Conservation (phyloP, 2,329 filamentous ascomycete genomes). For the Neonectria ditissima region DNA sequence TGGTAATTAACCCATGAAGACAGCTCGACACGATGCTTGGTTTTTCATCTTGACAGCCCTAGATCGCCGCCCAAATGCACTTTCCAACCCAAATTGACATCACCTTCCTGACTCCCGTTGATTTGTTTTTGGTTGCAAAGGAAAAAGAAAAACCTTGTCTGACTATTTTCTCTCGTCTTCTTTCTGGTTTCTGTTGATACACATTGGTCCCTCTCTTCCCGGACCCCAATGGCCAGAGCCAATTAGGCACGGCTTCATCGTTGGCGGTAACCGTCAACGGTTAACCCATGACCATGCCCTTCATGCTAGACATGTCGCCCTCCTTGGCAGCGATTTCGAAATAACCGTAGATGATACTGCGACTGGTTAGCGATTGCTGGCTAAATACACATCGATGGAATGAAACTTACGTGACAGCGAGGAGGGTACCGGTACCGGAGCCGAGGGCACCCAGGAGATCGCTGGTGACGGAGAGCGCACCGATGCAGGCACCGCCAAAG, state of each 20-base stretch:
- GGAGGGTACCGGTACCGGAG: slow-evolving; percentile 95
- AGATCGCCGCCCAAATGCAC: slow-evolving; percentile 39
- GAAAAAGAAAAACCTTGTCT: slow-evolving; percentile 44
- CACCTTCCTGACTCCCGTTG: slow-evolving; percentile 41
- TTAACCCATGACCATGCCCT: slow-evolving; percentile 79
- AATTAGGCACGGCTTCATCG: slow-evolving; percentile 37
- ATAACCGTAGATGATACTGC: slow-evolving; percentile 97
- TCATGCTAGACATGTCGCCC: slow-evolving; percentile 89
- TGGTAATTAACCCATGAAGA: slow-evolving; percentile 34
- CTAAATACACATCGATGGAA: not conserved
- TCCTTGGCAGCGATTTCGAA: slow-evolving; percentile 99
- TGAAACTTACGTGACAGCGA: slow-evolving; percentile 94
- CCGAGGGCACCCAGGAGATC: slow-evolving; percentile 96
- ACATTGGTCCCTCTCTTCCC: slow-evolving; percentile 35
- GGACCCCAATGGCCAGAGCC: slow-evolving; percentile 34
- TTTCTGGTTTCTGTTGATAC: slow-evolving; percentile 45
- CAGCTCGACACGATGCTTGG: slow-evolving; percentile 34
- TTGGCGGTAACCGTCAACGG: slow-evolving; percentile 27
- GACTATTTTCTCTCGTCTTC: slow-evolving; percentile 44
- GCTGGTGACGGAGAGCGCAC: slow-evolving; percentile 93
- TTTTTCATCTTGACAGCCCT: slow-evolving; percentile 41
- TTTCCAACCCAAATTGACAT: slow-evolving; percentile 41
- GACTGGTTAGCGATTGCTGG: slow-evolving; percentile 47
- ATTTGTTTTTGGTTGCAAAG: slow-evolving; percentile 37
- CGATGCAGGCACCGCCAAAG: slow-evolving; percentile 99